Percentiles rank a stretch among this genome's conserved stretches.
Conservation (phyloP, 192 early-diverging fungal species). For the Coemansia sp. region DNA sequence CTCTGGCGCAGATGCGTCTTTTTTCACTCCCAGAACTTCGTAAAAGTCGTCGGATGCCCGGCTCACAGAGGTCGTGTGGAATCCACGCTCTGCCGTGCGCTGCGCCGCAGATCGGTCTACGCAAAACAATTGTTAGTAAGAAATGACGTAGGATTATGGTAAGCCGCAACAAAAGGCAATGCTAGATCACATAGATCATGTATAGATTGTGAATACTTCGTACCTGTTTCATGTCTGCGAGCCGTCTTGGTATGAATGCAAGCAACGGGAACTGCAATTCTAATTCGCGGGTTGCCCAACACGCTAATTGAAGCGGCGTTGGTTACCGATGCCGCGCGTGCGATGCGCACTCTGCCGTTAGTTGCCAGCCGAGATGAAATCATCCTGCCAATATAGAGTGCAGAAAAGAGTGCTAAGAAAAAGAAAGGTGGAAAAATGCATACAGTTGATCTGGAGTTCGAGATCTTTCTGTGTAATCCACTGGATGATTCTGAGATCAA, state of each 20-base stretch:
- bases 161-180: too few species aligned
- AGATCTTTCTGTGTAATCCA: neutral
- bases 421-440: neutral
- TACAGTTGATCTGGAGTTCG: neutral
- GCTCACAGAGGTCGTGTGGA: constrained; percentile 27
- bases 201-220: neutral
- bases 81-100: constrained; percentile 16
- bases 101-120: neutral
- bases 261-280: neutral
- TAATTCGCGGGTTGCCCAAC: neutral
- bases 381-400: constrained; percentile 4
- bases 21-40: constrained; percentile 78
- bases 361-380: constrained; percentile 8
- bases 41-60: constrained; percentile 74
- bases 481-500: neutral
- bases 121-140: neutral
- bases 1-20: constrained; percentile 74
- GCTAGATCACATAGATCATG: neutral
- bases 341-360: constrained; percentile 6
- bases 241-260: neutral
- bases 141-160: too few species aligned
- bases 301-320: neutral
- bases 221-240: neutral
- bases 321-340: neutral
- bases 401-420: neutral